These are phyloP conservation scores for Hemisphaericaspora xylofermentans DNA, from an alignment of 1,139 yeast genomes.

Conservation along the genomic window DNA sequence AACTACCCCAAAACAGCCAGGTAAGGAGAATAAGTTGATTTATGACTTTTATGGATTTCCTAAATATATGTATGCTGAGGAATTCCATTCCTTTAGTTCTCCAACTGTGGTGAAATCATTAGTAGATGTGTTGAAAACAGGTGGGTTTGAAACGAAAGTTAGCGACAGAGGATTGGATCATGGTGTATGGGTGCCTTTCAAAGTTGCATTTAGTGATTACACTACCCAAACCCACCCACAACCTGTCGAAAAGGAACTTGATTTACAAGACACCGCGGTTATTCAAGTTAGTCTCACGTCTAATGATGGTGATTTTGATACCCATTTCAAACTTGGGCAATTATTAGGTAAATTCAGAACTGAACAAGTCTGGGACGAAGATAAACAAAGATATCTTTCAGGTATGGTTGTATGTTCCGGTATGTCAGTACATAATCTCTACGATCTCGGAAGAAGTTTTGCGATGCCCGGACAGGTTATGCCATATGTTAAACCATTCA, in stretches of 20 bases:
- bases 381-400: constrained; percentile 29
- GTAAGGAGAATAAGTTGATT: constrained; percentile 37
- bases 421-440: constrained; percentile 74
- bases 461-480: constrained; percentile 23
- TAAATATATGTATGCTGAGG: constrained; percentile 56
- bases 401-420: constrained; percentile 65
- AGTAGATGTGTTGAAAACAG: constrained; percentile 29
- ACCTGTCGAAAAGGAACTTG: constrained; percentile 31
- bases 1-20: constrained; percentile 33
- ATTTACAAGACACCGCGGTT: constrained; percentile 49
- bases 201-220: constrained; percentile 61
- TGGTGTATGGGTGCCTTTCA: constrained; percentile 80
- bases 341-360: constrained; percentile 51
- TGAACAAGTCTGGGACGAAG: constrained; percentile 36
- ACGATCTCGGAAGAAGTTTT: constrained; percentile 43
- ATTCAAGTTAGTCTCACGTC: constrained; percentile 66
- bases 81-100: constrained; percentile 53
- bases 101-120: constrained; percentile 41
- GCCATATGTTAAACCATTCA: constrained; percentile 55
- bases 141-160: constrained; percentile 46
- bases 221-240: constrained; percentile 21
- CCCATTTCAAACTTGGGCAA: constrained; percentile 57
- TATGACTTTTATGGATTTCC: constrained; percentile 81
- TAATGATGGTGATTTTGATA: constrained; percentile 43
- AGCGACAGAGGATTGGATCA: constrained; percentile 70